Base-by-base conservation (phyloP, 2,329 filamentous ascomycete species). In the Epichloe hybrida region DNA sequence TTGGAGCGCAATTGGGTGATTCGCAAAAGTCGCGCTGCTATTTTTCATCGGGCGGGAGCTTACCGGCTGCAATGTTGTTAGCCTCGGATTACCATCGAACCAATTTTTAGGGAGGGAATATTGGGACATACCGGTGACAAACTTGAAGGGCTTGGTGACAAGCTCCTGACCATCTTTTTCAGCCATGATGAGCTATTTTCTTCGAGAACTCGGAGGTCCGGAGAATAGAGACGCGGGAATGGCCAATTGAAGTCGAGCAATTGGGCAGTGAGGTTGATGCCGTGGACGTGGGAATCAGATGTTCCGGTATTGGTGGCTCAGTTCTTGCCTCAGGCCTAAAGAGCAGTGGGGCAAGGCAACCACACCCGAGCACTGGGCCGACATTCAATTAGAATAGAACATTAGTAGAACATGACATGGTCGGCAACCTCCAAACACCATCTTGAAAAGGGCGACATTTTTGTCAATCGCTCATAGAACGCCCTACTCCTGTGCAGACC, bases 91-190 rank as follows among this genome's bases (percentile, higher is more conserved):
- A 59, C 53, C 52, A 64, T 66, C 62, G 63, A 61, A 60, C 62
- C 63, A 65, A 45, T 65, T 64, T 58, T 62, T 51, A 48, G 55
- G 62, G 64, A 64, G 65, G 65, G 63, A 65, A 65, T 65, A 66
- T 65, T 58, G 53, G 53, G 50, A 71, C 88, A 72, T 81, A 95
- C 90, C 91, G 76, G 91, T 97, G 68, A 97, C 93, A 77, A 97
- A 97, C 86, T 98, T 98, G 86, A 98, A 98, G 73, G 94, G 94
- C 84, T 96, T 98, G 75, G 90, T 96, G 62, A 79, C 77, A 72
- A 79, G 78, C 72, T 95, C 86, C 64, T 71, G 65, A 67, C 81
- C 77, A 66, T 88, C 84, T 68, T 87, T 87, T 65, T 94, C 88
- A 70, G 89, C 85, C 91, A 98, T 98, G 64, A 74, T 90, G 80